Conservation (phyloP, 2,329 filamentous ascomycete genomes). For the Aureobasidium leucospermi region DNA sequence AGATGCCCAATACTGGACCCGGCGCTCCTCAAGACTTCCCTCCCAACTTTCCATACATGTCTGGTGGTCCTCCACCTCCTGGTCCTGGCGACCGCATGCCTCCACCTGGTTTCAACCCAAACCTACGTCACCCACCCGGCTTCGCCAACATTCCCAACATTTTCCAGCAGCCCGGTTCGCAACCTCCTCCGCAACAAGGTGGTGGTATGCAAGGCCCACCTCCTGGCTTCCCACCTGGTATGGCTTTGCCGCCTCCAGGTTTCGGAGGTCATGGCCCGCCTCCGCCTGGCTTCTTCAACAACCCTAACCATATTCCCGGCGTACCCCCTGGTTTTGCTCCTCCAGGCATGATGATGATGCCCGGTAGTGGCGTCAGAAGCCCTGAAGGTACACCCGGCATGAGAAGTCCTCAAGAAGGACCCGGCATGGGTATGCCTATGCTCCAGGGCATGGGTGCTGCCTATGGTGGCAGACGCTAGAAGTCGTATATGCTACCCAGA, state of each 20-base stretch:
- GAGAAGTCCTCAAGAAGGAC: constrained; percentile 7
- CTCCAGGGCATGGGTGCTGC: constrained; percentile 1
- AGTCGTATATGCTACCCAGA: neutral
- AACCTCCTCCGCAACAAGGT: constrained; percentile 14
- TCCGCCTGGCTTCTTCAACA: constrained; percentile 12
- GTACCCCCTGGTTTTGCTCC: constrained; percentile 6
- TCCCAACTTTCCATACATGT: constrained; percentile 6
- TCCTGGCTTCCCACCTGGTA: constrained; percentile 11
- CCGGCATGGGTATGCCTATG: constrained; percentile 9
- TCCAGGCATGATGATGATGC: constrained; percentile 12
- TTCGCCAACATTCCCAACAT: constrained; percentile 24
- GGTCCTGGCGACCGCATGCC: constrained; percentile 6
- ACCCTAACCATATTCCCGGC: constrained; percentile 4
- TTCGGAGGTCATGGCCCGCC: constrained; percentile 8
- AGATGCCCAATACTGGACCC: constrained; percentile 9
- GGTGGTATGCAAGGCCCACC: neutral
- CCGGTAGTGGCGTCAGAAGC: neutral
- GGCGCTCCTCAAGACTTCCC: constrained; percentile 12
- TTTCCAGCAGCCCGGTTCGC: constrained; percentile 23
- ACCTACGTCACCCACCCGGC: constrained; percentile 27
- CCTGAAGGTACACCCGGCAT: constrained; percentile 3
- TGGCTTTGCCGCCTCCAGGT: constrained; percentile 1
- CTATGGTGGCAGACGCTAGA: constrained; percentile 2
- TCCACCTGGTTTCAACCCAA: constrained; percentile 26
- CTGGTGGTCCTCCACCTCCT: constrained; percentile 7